Evolutionary conservation across 106 monocot genomes (phyloP).

Genomic region (Allium cepa): DNA sequence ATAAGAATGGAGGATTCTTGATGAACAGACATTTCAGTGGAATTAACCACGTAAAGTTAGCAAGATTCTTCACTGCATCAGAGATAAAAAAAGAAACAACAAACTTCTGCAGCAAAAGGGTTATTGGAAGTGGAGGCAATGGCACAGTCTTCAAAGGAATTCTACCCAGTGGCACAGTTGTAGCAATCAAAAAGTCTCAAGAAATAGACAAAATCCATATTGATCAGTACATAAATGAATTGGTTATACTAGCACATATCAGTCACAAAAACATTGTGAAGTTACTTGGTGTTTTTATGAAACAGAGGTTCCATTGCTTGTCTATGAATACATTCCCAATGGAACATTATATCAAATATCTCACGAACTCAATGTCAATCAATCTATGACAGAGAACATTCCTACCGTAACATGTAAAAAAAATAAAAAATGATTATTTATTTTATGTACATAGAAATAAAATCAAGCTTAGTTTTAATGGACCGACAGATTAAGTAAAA

Average conservation of each 20-base stretch:
- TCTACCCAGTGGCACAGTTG: background rate
- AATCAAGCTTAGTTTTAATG: too few species aligned
- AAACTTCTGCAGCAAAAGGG: conserved; percentile 12
- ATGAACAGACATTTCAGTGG: background rate
- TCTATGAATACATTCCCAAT: conserved; percentile 16
- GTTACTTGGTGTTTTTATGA: conserved; percentile 45
- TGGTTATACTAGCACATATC: conserved; percentile 37
- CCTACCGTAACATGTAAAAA: too few species aligned
- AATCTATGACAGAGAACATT: too few species aligned
- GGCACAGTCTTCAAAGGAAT: conserved; percentile 42
- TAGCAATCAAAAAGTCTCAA: conserved; percentile 43
- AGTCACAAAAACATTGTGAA: too few species aligned
- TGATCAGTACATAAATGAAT: conserved; percentile 41
- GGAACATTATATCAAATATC: too few species aligned
- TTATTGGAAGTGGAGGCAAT: conserved; percentile 37
- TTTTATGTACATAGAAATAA: too few species aligned
- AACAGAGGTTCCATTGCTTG: conserved; percentile 34
- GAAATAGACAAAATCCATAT: conserved; percentile 25
- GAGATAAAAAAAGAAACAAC: conserved; percentile 21
- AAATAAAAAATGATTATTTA: too few species aligned
- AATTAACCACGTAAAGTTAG: background rate
- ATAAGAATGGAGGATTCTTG: background rate
- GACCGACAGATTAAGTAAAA: too few species aligned
- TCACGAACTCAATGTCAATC: too few species aligned
- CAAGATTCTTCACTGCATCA: background rate